phyloP scores from a whole-genome alignment of 78 protist genomes.

The Tieghemostelium lacteum region DNA sequence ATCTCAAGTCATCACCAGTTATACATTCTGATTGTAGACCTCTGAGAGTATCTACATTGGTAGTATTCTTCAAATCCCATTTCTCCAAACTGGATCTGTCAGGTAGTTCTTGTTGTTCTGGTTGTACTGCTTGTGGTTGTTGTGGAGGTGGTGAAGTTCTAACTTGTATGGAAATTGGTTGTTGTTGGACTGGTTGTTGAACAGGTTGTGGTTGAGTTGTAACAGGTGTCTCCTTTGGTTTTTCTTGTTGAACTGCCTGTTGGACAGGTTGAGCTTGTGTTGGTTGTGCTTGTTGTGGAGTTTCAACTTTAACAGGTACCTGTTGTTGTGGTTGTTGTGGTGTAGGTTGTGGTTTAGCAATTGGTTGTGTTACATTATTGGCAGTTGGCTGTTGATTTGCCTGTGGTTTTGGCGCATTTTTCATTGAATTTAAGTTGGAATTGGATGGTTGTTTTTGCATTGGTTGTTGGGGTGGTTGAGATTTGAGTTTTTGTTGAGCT shows the following conservation, averaged over 20 bases:
- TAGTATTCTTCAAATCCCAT: conserved; percentile 47
- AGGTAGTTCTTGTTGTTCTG: conserved; percentile 21
- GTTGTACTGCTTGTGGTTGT: neutral
- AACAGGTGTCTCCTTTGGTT: neutral
- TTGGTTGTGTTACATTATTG: neutral
- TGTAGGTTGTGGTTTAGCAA: neutral
- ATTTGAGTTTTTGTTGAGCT: conserved; percentile 54
- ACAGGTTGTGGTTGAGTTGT: neutral
- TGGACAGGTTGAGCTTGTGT: neutral
- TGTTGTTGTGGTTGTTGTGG: neutral
- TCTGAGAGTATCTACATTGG: conserved; percentile 47
- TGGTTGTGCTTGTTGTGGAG: neutral
- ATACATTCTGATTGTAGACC: conserved; percentile 70
- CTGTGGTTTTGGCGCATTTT: neutral
- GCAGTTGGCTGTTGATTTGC: neutral
- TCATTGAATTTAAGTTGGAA: neutral
- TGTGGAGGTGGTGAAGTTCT: conserved; percentile 39
- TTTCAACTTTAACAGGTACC: neutral
- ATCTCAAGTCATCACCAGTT: conserved; percentile 18
- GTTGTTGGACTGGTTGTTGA: neutral
- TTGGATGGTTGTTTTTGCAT: conserved; percentile 35
- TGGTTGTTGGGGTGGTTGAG: conserved; percentile 1
- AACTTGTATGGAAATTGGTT: conserved; percentile 51
- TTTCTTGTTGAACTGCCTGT: no score
- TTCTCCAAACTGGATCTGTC: conserved; percentile 44